These are phyloP conservation scores for Tetrapisispora arboricola DNA, from an alignment of 805 yeast species.

Conservation along the genomic window DNA sequence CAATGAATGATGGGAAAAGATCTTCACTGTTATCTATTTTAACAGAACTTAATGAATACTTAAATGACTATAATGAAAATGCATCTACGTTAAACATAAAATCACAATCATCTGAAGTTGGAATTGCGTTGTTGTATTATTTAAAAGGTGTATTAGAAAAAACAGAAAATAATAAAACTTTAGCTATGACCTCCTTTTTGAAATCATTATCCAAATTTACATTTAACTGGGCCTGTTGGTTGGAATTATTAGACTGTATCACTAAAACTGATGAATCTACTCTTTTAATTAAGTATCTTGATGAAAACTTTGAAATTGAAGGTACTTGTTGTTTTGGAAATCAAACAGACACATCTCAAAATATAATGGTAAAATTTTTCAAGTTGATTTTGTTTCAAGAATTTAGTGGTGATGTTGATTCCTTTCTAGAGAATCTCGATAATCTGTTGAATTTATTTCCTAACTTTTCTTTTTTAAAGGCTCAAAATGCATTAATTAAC, in stretches of 20 bases:
- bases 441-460: conserved; percentile 52
- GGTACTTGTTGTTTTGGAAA: conserved; percentile 6
- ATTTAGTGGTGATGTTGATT: conserved; percentile 57
- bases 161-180: conserved; percentile 41
- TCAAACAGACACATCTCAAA: conserved; percentile 10
- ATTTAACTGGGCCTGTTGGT: conserved; percentile 91
- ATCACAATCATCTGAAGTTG: conserved; percentile 10
- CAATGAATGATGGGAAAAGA: conserved; percentile 17
- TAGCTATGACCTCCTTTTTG: conserved; percentile 53
- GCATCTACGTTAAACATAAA: background rate
- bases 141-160: conserved; percentile 60
- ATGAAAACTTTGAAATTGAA: conserved; percentile 16
- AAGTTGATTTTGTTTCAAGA: conserved; percentile 64
- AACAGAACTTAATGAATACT: conserved; percentile 31
- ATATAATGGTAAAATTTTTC: conserved; percentile 45
- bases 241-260: conserved; percentile 57
- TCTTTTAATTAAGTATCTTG: conserved; percentile 31
- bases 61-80: conserved; percentile 4
- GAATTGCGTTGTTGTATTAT: conserved; percentile 53
- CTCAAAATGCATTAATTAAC: conserved; percentile 72
- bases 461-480: conserved; percentile 56
- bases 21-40: conserved; percentile 28
- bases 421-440: conserved; percentile 42
- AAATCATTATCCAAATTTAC: conserved; percentile 61
- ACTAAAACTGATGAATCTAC: conserved; percentile 52